Conservation (phyloP, 2,329 filamentous ascomycete genomes). For the Pseudogymnoascus sp. region DNA sequence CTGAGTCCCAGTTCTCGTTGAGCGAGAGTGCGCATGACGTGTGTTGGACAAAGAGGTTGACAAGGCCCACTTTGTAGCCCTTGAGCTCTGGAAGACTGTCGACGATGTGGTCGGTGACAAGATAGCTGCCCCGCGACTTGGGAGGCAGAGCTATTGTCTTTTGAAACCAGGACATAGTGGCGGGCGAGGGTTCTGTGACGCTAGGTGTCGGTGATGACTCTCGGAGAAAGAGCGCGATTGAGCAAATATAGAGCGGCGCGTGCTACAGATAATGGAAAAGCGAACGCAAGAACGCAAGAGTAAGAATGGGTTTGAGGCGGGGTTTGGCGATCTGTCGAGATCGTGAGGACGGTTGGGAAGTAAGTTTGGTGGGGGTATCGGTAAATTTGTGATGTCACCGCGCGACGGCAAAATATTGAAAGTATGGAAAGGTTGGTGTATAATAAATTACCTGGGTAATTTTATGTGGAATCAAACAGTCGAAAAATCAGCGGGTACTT, state of each 20-base stretch:
- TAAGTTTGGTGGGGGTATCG: constrained; percentile 16
- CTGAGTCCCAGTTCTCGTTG: constrained; percentile 84
- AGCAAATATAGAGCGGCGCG: constrained; percentile 38
- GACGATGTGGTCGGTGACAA: constrained; percentile 72
- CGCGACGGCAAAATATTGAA: neutral
- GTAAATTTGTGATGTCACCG: neutral
- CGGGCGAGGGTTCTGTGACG: constrained; percentile 16
- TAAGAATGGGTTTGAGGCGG: constrained; percentile 30
- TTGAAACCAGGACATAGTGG: constrained; percentile 67
- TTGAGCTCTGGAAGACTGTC: constrained; percentile 70
- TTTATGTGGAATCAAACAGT: neutral
- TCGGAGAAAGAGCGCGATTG: constrained; percentile 29
- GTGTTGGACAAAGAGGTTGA: constrained; percentile 92
- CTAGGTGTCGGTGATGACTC: constrained; percentile 21
- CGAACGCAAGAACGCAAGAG: constrained; percentile 45
- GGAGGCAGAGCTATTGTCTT: constrained; percentile 76
- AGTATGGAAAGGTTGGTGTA: neutral
- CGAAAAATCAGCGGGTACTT: neutral
- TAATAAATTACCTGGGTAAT: neutral
- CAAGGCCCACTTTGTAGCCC: constrained; percentile 74
- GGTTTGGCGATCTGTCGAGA: neutral
- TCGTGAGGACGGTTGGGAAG: neutral
- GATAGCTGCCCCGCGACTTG: constrained; percentile 75
- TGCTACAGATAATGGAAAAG: constrained; percentile 47
- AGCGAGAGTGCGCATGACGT: constrained; percentile 84